Base-by-base conservation (phyloP, 352 stramenopile species). In the Globisporangium splendens region DNA sequence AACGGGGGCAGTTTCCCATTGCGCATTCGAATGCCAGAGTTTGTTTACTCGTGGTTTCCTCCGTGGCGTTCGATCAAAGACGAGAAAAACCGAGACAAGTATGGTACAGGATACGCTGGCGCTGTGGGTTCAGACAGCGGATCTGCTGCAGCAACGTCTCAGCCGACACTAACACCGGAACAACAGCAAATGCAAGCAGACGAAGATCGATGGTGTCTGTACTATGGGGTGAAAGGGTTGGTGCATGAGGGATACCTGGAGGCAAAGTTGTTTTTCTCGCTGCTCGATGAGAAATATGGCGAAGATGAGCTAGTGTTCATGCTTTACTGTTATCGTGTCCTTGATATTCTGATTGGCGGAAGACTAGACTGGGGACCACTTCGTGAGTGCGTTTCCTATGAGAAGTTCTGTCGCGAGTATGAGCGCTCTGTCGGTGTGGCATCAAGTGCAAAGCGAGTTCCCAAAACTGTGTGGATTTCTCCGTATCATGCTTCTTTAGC, bases 41-140 rank as follows among this genome's bases (percentile, higher is more conserved):
- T 96, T 64, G 87, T 96, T 1, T 98, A 98, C 49, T 69, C 89
- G 0, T 98, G 88, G 90, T 98, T 98, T 59, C 75, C 87, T 15
- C 91, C 88, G 0, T 89, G 78, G 70, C 54, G 66, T 0, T 73
- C 75, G 0, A 63, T 86, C 13, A 70, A 91, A 49, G 81, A 87
- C 2, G 77, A 86, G 39, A 88, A 88, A 48, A 55, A 67, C 0
- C 68, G 74, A 3, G 68, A 77, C 15, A 75, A 79, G 17, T 68
- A 70, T 7, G 49, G 46, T n/a, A 14, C 18, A 15, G 31, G n/a
- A 8, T 51, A 54, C 3, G 38, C 24, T 2, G 61, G 10, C 10
- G 28, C 7, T 35, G 28, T 4, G 7, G 28, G 10, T 35, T 35
- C 28, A 35, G 28, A 35, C 28, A 68, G 0, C 17, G 11, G n/a